A percentile compares a stretch with the other conserved stretches of the same genome.
phyloP scores from a whole-genome alignment of 306 rosid genomes.

The Rosa rugosa region DNA sequence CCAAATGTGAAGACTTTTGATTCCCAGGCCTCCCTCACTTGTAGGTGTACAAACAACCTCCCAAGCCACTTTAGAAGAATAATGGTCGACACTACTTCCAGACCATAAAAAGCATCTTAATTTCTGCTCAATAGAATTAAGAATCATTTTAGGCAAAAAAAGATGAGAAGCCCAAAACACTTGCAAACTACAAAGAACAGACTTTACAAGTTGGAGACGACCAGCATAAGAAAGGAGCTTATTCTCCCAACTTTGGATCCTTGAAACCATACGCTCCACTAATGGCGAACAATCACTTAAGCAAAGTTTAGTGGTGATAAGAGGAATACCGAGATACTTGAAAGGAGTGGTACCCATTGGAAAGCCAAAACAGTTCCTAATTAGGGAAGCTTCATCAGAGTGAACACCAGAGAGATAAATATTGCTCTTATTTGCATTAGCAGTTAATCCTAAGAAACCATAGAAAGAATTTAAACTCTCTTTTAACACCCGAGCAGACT shows the following conservation, averaged over 20 bases:
- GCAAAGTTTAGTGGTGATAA: neutral
- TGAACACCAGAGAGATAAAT: neutral
- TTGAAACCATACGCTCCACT: neutral
- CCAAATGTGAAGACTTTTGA: neutral
- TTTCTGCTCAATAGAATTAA: neutral
- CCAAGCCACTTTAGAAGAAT: neutral
- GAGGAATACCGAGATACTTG: constrained; percentile 5
- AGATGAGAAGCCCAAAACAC: neutral
- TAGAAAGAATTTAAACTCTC: neutral
- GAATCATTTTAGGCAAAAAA: neutral
- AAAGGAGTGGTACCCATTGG: constrained; percentile 8
- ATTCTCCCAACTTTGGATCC: neutral
- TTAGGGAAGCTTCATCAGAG: neutral
- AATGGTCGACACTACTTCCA: neutral
- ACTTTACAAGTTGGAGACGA: neutral
- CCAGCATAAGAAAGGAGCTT: neutral
- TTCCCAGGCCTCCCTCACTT: neutral
- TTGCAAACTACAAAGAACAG: neutral
- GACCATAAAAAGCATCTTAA: neutral
- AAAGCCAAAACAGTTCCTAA: neutral
- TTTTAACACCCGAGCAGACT: neutral
- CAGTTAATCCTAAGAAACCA: neutral
- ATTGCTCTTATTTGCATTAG: neutral
- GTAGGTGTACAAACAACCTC: neutral
- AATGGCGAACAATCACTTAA: neutral